Evolutionary conservation across 1,284 basidiomycete genomes (phyloP), one percentile per base, ranked within the genome.

Genomic region (Ceratobasidium sp.): DNA sequence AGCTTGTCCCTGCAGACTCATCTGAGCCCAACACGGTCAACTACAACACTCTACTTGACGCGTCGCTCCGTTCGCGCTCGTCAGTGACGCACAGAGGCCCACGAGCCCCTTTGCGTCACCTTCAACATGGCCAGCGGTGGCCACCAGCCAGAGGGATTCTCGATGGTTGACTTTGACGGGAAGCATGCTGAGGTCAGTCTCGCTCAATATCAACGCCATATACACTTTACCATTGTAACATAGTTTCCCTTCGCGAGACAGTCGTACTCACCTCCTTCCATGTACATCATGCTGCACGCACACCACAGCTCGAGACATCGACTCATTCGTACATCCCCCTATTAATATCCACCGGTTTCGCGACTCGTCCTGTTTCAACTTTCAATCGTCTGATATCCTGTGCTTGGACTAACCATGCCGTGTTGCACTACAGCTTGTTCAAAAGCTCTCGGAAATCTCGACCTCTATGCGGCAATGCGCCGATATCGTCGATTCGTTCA

Each of bases 391-490:
- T 46, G n/a, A 57, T 57, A 9, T 67, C 12, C 21, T 57, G 41
- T 32, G 34, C 6, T 39, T 30, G 39, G 39, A 57, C 65, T 69
- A 57, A 69, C 39, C 21, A 26, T 16, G 16, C 32, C 34, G 34
- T 28, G 18, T 39, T 34, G 18, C 16, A 26, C 43, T 69, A 30
- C 52, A 69, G 65, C 39, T 69, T 26, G 39, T 57, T 50, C 32
- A n/a, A 14, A 69, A 57, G 65, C 52, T 69, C 36, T 43, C 65
- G 10, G 65, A 69, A 46, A 57, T 69, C 41, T 69, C 65, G 18
- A 69, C 52, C 26, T 69, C 52, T 45, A 69, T 69, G 64, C 64
- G 64, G 64, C 64, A 69, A 46, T 57, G 52, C 30, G 52, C 65
- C 52, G 52, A 69, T 10, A 69, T 69, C 28, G 45, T 57, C 39